Evolutionary conservation across 306 rosid species (phyloP).

Genomic region (Malus asiatica): DNA sequence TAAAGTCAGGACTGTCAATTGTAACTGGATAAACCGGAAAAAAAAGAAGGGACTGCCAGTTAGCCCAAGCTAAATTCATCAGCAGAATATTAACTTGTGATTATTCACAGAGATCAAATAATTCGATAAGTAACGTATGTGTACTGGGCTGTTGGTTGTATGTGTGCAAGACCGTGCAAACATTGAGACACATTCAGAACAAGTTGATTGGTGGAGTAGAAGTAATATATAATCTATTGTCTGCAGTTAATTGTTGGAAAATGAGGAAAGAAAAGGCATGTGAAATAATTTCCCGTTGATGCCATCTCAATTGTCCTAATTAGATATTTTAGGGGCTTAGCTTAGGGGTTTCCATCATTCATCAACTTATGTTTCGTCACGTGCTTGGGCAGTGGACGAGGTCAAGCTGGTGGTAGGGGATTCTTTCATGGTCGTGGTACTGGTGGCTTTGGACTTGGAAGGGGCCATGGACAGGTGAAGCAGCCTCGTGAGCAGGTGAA

Average conservation of each 20-base stretch:
- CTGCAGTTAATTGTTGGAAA: no score
- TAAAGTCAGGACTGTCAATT: background rate
- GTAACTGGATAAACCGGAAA: no score
- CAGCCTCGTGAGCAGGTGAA: background rate
- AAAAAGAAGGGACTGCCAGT: no score
- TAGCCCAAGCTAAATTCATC: background rate
- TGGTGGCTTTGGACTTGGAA: constrained; percentile 10
- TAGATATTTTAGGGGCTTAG: no score
- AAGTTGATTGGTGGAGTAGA: background rate
- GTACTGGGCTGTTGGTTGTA: background rate
- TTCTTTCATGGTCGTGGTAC: background rate
- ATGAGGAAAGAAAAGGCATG: no score
- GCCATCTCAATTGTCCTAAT: background rate
- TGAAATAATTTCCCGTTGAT: background rate
- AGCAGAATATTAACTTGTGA: background rate
- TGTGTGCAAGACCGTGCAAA: background rate
- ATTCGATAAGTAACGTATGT: background rate
- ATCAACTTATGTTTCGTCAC: background rate
- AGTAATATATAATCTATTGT: no score
- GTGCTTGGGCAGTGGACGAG: background rate
- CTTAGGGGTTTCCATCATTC: background rate
- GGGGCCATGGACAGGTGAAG: constrained; percentile 4
- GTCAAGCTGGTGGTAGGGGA: background rate
- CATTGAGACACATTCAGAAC: background rate
- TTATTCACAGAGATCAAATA: background rate